Base-by-base conservation (phyloP, 2,329 filamentous ascomycete genomes). In the Pseudogymnoascus verrucosus region DNA sequence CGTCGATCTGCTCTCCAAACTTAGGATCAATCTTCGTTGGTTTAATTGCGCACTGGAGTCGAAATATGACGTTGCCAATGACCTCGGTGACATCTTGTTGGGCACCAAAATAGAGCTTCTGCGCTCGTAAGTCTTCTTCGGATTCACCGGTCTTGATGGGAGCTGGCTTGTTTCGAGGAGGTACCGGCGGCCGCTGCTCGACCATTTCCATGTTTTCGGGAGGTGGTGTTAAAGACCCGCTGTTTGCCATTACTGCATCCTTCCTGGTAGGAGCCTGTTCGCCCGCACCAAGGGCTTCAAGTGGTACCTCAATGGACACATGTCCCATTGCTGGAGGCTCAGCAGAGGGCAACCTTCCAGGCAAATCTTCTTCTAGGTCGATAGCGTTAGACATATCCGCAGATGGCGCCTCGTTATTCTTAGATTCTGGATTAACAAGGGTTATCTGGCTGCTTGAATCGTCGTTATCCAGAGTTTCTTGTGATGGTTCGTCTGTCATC, bases 31-130 rank as follows among this genome's bases (percentile, higher is more conserved):
- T 78, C 3, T 82, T 83, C n/a, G 82, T 82, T 5, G 91, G 84
- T 64, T 83, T 87, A 71, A 98, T 93, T 2, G 93, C 93, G 62
- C 90, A 92, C 71, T 95, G 90, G n/a, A 97, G 80, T 61, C 95
- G 89, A 71, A 93, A 92, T 64, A 97, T 85, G 26, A 96, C 90
- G 70, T 93, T 95, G 64, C 91, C 91, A 78, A 97, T 93, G 54
- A 97, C 93, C 75, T 99, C 95, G 11, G 92, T 92, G 4, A 97
- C 93, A 76, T 99, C 95, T 76, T 99, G 93, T 72, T 99, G 95
- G 36, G 72, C 68, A 21, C 73, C 73, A 69, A 74, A 75, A 61
- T 66, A 71, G 69, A 72, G 73, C 40, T 73, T 61, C 40, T 74
- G 70, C 28, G 71, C 69, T n/a, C 72, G 68, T 5, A 71, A 64